phyloP scores from a whole-genome alignment of 2,329 filamentous ascomycete species.

The Colletotrichum noveboracense region DNA sequence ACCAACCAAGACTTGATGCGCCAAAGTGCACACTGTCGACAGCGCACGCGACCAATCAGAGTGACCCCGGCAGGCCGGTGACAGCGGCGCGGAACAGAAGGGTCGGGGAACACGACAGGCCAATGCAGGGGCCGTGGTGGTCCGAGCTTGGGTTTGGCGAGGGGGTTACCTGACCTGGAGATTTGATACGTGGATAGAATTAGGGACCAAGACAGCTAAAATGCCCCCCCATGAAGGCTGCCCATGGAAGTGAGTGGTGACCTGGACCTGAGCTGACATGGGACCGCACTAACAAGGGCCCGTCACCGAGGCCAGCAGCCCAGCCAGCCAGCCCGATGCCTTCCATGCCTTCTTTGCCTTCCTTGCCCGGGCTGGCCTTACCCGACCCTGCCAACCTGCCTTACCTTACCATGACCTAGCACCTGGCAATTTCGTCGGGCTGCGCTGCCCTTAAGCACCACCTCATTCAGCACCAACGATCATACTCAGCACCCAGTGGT shows the following conservation, averaged over 20 bases:
- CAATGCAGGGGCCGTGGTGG: slow-evolving; percentile 14
- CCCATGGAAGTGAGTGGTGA: no score
- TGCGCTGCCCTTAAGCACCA: background rate
- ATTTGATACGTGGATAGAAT: slow-evolving; percentile 1
- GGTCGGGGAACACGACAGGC: background rate
- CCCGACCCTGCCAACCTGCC: background rate
- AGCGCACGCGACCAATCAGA: slow-evolving; percentile 5
- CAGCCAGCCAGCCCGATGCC: background rate
- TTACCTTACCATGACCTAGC: background rate
- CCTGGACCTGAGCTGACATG: background rate
- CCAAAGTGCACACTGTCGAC: background rate
- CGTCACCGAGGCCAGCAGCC: slow-evolving; percentile 4
- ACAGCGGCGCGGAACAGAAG: background rate
- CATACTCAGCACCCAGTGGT: background rate
- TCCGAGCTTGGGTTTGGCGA: slow-evolving; percentile 5
- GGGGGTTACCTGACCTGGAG: background rate
- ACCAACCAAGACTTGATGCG: background rate
- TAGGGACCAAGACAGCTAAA: background rate
- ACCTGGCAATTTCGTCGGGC: background rate
- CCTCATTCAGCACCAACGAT: background rate
- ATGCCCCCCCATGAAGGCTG: background rate
- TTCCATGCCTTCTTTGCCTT: background rate
- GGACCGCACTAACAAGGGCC: slow-evolving; percentile 9
- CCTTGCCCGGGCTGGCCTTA: background rate
- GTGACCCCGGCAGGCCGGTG: background rate